Evolutionary conservation across 768 basidiomycete genomes (phyloP).

Genomic region (Lactarius trivialis): DNA sequence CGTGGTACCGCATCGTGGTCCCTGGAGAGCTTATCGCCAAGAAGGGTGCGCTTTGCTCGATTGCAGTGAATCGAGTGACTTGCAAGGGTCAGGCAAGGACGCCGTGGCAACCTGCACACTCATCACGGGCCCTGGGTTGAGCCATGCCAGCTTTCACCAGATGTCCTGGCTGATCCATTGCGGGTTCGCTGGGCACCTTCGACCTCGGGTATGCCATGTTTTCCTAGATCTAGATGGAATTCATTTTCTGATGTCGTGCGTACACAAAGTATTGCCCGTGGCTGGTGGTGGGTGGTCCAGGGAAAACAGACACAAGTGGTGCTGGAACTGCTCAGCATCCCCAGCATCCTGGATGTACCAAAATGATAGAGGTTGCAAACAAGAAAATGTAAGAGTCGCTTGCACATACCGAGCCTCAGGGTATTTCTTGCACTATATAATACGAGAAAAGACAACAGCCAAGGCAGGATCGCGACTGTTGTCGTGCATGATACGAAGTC

Average conservation of each 20-base stretch:
- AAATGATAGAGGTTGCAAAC: constrained; percentile 57
- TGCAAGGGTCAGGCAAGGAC: constrained; percentile 69
- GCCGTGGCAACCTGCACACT: constrained; percentile 57
- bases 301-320: constrained; percentile 72
- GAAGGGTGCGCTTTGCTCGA: constrained; percentile 69
- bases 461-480: too few relatives aligned
- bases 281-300: constrained; percentile 66
- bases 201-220: constrained; percentile 53
- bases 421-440: not conserved
- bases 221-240: not conserved
- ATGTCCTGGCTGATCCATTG: constrained; percentile 73
- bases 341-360: constrained; percentile 69
- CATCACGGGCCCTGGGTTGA: constrained; percentile 73
- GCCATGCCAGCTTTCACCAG: constrained; percentile 60
- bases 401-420: not conserved
- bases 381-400: constrained; percentile 27
- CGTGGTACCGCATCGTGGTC: constrained; percentile 58
- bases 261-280: constrained; percentile 47
- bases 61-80: constrained; percentile 58
- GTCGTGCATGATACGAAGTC: too few relatives aligned
- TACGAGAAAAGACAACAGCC: not conserved
- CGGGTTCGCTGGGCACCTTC: constrained; percentile 71
- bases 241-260: not conserved
- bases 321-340: constrained; percentile 56
- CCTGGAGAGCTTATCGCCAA: constrained; percentile 50